A percentile compares a stretch with the other conserved stretches of the same genome.
phyloP scores from a whole-genome alignment of 345 rosid species.

The Carallia pectinifolia region DNA sequence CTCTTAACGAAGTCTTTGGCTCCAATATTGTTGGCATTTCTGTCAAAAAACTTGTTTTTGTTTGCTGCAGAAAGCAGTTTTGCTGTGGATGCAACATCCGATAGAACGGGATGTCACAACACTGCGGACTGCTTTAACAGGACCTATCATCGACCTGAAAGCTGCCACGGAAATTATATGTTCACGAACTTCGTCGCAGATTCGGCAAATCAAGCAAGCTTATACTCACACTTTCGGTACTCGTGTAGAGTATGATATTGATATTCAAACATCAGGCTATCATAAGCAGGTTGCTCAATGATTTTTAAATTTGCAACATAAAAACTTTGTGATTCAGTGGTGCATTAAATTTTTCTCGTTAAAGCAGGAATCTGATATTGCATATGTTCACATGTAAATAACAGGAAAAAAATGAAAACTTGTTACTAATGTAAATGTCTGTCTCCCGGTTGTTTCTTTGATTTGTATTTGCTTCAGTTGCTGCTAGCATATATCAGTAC shows the following conservation, averaged over 20 bases:
- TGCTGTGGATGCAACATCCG: slow-evolving; percentile 60
- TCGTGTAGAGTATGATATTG: slow-evolving; percentile 45
- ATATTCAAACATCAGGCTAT: slow-evolving; percentile 44
- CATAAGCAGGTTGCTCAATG: slow-evolving; percentile 40
- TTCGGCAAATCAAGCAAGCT: slow-evolving; percentile 54
- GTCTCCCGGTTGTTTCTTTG: no score
- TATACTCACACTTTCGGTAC: slow-evolving; percentile 34
- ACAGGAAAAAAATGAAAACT: no score
- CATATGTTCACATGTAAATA: no score
- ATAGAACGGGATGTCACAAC: slow-evolving; percentile 42
- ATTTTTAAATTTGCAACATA: no score
- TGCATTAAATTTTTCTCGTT: background rate
- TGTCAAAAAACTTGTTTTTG: no score
- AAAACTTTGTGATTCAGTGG: no score
- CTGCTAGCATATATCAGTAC: slow-evolving; percentile 52
- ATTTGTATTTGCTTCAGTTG: slow-evolving; percentile 18
- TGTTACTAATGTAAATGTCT: no score
- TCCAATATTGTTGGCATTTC: background rate
- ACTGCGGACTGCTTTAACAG: slow-evolving; percentile 43
- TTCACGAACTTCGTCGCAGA: slow-evolving; percentile 46
- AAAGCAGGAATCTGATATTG: no score
- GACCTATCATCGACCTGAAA: slow-evolving; percentile 46
- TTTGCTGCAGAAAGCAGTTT: slow-evolving; percentile 47
- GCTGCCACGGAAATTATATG: slow-evolving; percentile 54
- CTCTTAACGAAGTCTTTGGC: no score